Evolutionary conservation across 306 rosid genomes (phyloP).

Genomic region (Corylus heterophylla): DNA sequence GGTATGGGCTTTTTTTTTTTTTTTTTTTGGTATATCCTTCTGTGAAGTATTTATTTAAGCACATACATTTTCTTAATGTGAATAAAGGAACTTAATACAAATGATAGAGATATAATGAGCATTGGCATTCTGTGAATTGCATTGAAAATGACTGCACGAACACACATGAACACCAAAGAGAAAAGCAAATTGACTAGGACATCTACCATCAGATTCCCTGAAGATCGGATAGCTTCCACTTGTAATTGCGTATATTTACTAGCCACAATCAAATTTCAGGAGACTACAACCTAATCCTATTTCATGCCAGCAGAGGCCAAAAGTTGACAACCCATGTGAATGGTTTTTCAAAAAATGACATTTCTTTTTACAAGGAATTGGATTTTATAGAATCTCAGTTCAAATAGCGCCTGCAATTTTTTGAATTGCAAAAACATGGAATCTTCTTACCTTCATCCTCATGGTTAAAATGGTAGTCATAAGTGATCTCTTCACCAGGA

Average conservation of each 20-base stretch:
- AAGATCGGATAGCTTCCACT: not conserved
- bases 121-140: not conserved
- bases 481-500: conserved; percentile 77
- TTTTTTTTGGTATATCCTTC: not conserved
- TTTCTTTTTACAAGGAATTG: conserved; percentile 7
- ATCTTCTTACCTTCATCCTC: conserved; percentile 82
- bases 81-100: not conserved
- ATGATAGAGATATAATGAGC: not conserved
- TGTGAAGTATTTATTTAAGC: not conserved
- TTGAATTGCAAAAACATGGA: conserved; percentile 64
- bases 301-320: not conserved
- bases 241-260: not conserved
- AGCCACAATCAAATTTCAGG: not conserved
- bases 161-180: not conserved
- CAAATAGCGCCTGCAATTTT: conserved; percentile 67
- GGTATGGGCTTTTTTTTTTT: not conserved
- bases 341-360: conserved; percentile 10
- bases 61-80: too few species aligned
- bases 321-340: not conserved
- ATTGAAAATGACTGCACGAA: not conserved
- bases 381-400: conserved; percentile 29
- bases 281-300: not conserved
- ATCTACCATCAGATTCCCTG: not conserved
- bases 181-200: not conserved
- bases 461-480: conserved; percentile 66